These are phyloP conservation scores for Elasticomyces elasticus DNA, from an alignment of 495 filamentous ascomycete species.

Conservation along the genomic window DNA sequence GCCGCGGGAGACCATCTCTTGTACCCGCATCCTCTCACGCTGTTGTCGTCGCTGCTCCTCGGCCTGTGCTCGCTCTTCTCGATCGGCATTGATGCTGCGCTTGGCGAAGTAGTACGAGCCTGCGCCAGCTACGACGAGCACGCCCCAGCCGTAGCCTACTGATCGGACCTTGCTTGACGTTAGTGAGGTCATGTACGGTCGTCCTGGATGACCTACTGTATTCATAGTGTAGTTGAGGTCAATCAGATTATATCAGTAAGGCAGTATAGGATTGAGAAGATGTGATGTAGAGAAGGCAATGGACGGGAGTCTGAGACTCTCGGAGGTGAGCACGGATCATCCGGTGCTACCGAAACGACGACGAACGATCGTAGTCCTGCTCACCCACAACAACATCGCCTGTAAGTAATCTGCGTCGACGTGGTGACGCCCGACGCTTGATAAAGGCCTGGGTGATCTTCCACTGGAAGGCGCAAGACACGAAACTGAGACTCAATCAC, in stretches of 20 bases:
- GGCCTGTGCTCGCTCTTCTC: conserved; percentile 57
- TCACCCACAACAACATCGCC: too few relatives aligned
- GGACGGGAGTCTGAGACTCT: not conserved
- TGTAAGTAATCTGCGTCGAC: too few relatives aligned
- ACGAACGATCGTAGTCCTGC: too few relatives aligned
- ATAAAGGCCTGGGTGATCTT: too few relatives aligned
- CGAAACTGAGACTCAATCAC: too few relatives aligned
- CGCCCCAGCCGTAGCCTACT: conserved; percentile 60
- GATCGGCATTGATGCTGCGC: conserved; percentile 81
- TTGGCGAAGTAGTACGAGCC: conserved; percentile 96
- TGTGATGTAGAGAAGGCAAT: not conserved
- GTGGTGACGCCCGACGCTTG: too few relatives aligned
- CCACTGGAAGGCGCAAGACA: too few relatives aligned
- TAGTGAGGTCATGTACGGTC: not conserved
- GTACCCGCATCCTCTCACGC: conserved; percentile 11
- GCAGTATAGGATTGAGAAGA: not conserved
- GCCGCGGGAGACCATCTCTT: conserved; percentile 6
- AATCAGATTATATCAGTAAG: not conserved
- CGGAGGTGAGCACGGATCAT: not conserved
- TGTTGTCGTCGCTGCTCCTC: conserved; percentile 30
- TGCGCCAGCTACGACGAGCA: conserved; percentile 75
- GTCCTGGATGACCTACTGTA: conserved; percentile 13
- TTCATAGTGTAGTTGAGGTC: conserved; percentile 13
- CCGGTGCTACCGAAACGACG: not conserved
- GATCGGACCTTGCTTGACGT: conserved; percentile 15